These are phyloP conservation scores for Echites panduratus DNA, from an alignment of 257 asterid species.

Conservation along the genomic window DNA sequence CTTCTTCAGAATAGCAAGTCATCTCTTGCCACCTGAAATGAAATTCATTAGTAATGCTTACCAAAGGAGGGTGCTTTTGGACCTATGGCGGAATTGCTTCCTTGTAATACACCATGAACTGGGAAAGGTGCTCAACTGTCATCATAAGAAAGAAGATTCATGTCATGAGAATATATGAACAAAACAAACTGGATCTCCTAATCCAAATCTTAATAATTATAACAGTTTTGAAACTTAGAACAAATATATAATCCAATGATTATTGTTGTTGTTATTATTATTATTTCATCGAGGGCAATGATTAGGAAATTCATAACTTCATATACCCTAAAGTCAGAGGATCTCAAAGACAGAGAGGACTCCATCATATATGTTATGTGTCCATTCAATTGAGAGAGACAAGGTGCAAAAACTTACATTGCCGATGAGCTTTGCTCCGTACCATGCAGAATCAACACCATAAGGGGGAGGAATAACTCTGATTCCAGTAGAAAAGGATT, in stretches of 20 bases:
- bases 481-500: slow-evolving; percentile 45
- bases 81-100: slow-evolving; percentile 56
- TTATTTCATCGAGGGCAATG: background rate
- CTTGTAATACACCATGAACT: slow-evolving; percentile 68
- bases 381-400: slow-evolving; percentile 2
- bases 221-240: background rate
- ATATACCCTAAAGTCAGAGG: background rate
- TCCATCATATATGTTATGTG: background rate
- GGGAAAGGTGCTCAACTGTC: slow-evolving; percentile 75
- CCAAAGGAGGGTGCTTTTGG: slow-evolving; percentile 61
- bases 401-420: slow-evolving; percentile 48
- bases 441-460: slow-evolving; percentile 91
- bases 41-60: slow-evolving; percentile 8
- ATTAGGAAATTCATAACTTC: background rate
- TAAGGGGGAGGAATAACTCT: slow-evolving; percentile 80
- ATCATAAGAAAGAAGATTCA: slow-evolving; percentile 3
- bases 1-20: background rate
- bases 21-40: background rate
- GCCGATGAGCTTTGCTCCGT: slow-evolving; percentile 87
- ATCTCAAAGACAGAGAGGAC: background rate
- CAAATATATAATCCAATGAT: background rate
- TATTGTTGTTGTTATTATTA: too few species aligned
- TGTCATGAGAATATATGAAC: background rate
- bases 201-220: background rate
- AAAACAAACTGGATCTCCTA: background rate